Evolutionary conservation across 345 rosid genomes (phyloP), one percentile per base, ranked within the genome.

Genomic region (Rhodomyrtus tomentosa): DNA sequence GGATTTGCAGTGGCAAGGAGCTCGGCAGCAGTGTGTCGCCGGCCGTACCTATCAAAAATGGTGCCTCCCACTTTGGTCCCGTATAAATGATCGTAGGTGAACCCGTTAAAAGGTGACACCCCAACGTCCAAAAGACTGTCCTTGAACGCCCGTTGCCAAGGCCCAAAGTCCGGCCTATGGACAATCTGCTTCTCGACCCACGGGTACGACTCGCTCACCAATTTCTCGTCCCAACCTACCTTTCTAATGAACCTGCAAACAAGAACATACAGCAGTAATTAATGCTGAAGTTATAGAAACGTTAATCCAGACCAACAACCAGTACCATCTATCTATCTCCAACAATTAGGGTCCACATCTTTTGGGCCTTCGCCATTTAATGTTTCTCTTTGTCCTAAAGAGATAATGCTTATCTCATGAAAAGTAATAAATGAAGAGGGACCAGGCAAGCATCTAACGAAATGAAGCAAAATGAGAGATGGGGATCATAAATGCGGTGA

Each of bases 11-110:
- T 74, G 82, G 91, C 89, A n/a, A 98, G 99, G 21, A 98, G 98
- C 86, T 98, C 99, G 0, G 99, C 99, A 0, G 99, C 90, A 1
- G 98, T 96, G 88, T 94, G 98, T 40, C 99, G 93, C 83, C 98
- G 98, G 59, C 99, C 97, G 55, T 93, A 94, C 55, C 92, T 89
- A 84, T 98, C 99, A 58, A 94, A 98, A 76, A 92, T 96, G 62
- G 99, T 98, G 21, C 99, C 99, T 7, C 99, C 98, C 84, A 96
- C 86, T 88, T 98, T 98, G 88, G 99, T 98, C 81, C 99, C 99
- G 81, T 92, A 87, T 10, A 95, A 76, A 83, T 98, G 99, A 54
- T 98, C 98, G 76, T 92, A 98, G 24, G 99, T 97, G 88, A 92
- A 94, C 15, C 99, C 99, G 87, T 98, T 96, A 85, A 89, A 96